Evolutionary conservation across 2,329 filamentous ascomycete species (phyloP).

Genomic region (Capronia epimyces): DNA sequence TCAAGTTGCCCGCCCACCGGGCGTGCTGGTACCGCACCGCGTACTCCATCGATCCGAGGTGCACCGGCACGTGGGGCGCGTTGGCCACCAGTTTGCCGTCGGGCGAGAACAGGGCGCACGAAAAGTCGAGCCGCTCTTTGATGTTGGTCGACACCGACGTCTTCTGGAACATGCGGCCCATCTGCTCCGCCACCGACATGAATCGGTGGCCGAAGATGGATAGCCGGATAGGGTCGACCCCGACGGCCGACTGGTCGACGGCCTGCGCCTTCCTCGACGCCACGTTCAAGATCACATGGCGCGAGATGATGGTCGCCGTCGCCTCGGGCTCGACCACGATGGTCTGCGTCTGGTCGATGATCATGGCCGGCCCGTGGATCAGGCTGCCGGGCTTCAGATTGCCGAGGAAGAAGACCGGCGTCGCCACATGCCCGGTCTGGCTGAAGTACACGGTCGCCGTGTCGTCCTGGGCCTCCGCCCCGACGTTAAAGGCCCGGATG

Average conservation of each 20-base stretch:
- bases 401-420: constrained; percentile 35
- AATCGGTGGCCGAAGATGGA: constrained; percentile 77
- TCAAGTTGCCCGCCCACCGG: constrained; percentile 63
- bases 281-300: constrained; percentile 28
- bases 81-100: constrained; percentile 64
- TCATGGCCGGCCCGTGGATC: constrained; percentile 29
- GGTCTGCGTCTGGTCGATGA: constrained; percentile 43
- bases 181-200: constrained; percentile 81
- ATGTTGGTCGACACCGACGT: constrained; percentile 75
- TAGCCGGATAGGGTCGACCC: constrained; percentile 69
- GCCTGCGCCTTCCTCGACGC: constrained; percentile 38
- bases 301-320: constrained; percentile 34
- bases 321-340: constrained; percentile 40
- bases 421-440: constrained; percentile 30
- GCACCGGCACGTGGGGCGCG: constrained; percentile 73
- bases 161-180: constrained; percentile 73
- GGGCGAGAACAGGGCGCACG: constrained; percentile 73
- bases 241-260: constrained; percentile 45
- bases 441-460: constrained; percentile 33
- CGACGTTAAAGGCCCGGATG: constrained; percentile 42
- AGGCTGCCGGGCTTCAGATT: constrained; percentile 33
- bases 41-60: constrained; percentile 79
- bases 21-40: constrained; percentile 72
- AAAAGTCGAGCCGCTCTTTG: constrained; percentile 75
- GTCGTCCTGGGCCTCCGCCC: constrained; percentile 34